These are phyloP conservation scores for Kurtzmaniella quercitrusa DNA, from an alignment of 1,139 yeast genomes.

Conservation along the genomic window DNA sequence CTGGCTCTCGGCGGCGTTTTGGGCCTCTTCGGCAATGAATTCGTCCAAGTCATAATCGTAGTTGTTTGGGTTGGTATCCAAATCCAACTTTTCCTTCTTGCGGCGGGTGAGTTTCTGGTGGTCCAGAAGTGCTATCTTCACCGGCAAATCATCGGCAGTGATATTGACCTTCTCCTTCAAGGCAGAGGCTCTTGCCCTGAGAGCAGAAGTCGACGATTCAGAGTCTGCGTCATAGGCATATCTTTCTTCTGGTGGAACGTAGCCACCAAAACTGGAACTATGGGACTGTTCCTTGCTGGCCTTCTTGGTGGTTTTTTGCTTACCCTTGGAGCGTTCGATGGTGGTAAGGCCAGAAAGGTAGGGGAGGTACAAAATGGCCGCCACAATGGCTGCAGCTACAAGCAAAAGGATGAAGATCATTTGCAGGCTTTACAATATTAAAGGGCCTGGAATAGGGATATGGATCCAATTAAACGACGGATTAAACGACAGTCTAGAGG, in stretches of 20 bases:
- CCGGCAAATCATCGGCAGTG: conserved; percentile 37
- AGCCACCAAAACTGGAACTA: conserved; percentile 19
- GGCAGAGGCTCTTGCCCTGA: conserved; percentile 23
- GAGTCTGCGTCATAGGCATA: conserved; percentile 11
- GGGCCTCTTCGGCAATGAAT: conserved; percentile 24
- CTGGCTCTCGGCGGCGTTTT: conserved; percentile 17
- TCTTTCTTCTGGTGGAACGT: conserved; percentile 40
- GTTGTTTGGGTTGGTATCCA: conserved; percentile 32
- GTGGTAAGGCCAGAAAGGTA: conserved; percentile 36
- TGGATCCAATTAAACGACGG: too few relatives aligned
- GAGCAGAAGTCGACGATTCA: conserved; percentile 8
- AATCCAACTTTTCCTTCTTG: conserved; percentile 28
- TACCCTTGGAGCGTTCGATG: conserved; percentile 19
- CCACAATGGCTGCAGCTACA: conserved; percentile 27
- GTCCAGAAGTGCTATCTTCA: conserved; percentile 24
- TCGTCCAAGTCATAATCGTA: conserved; percentile 24
- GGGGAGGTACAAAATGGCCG: conserved; percentile 30
- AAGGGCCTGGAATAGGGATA: too few relatives aligned
- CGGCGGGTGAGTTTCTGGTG: conserved; percentile 19
- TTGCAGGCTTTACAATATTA: too few relatives aligned
- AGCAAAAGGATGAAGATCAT: conserved; percentile 5
- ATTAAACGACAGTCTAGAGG: too few relatives aligned
- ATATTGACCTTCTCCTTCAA: conserved; percentile 28
- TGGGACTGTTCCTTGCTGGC: conserved; percentile 3
- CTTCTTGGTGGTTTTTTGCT: conserved; percentile 8